Evolutionary conservation across 257 asterid species (phyloP), one percentile per base, ranked within the genome.

Genomic region (Solanum infundibuliforme): DNA sequence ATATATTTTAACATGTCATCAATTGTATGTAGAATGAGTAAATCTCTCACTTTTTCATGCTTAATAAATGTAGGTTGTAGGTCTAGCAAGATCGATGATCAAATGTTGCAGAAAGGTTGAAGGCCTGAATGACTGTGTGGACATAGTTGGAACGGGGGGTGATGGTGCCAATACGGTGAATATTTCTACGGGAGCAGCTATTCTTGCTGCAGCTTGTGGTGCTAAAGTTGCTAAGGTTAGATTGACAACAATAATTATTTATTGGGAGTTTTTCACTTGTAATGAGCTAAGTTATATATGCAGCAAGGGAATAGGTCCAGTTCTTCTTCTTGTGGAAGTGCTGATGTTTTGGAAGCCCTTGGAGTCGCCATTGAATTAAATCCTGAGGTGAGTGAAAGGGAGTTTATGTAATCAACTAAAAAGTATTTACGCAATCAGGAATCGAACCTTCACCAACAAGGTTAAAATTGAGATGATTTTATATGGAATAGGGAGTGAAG

Each of bases 291-390:
- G 2, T 68, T 46, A 34, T 55, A 55, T 55, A 55, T 86, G 87
- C 92, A 96, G 99, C 99, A 96, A 96, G 99, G 99, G 87, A 95
- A 92, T 85, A 92, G 98, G 76, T 96, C 99, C 23, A 95, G 95
- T 88, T 95, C 99, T 27, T 96, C 99, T 39, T 93, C 99, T 83
- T 96, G 99, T 91, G 99, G 98, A 73, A 96, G 99, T 76, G 99
- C 98, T 1, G 98, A 96, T 89, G 98, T 96, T 46, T 88, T 96
- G 85, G 98, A 96, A 93, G 96, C 92, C 69, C 86, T 96, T 36
- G 99, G 98, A 1, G 93, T 96, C 16, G 92, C 93, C 79, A 93
- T 96, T 87, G 94, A 92, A 43, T 68, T 93, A 83, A 92, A 91
- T 58, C 94, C 97, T 20, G 93, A 93, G 94, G 99, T 97, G 83